Evolutionary conservation across 2,329 filamentous ascomycete species (phyloP).

Genomic region (Dothistroma septosporum): DNA sequence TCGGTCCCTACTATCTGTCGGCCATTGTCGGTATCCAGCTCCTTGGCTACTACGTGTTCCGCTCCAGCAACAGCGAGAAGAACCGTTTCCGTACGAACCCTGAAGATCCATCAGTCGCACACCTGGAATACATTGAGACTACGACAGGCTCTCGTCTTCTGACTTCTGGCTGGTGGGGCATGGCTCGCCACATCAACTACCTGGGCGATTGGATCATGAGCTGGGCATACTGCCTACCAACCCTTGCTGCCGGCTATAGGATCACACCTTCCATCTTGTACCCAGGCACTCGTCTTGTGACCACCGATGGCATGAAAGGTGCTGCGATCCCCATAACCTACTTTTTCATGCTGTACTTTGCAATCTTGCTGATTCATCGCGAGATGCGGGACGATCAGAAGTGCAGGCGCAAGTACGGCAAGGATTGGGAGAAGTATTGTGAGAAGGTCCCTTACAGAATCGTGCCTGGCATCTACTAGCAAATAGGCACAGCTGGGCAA

Average conservation of each 20-base stretch:
- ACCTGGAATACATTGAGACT: constrained; percentile 84
- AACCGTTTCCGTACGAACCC: constrained; percentile 89
- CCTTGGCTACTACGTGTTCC: constrained; percentile 85
- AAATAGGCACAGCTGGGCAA: not conserved
- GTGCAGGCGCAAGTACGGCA: constrained; percentile 84
- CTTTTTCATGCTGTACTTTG: constrained; percentile 93
- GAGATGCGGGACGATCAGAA: constrained; percentile 86
- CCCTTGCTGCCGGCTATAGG: constrained; percentile 75
- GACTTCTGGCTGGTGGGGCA: constrained; percentile 88
- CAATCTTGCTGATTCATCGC: constrained; percentile 76
- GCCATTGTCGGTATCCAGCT: constrained; percentile 64
- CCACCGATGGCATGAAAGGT: constrained; percentile 58
- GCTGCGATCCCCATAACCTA: constrained; percentile 89
- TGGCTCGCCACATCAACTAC: constrained; percentile 91
- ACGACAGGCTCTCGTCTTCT: constrained; percentile 75
- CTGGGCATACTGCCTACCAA: constrained; percentile 86
- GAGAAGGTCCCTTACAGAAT: constrained; percentile 77
- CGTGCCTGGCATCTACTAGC: constrained; percentile 75
- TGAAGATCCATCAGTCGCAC: constrained; percentile 68
- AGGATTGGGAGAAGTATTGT: constrained; percentile 87
- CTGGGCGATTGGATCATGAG: constrained; percentile 91
- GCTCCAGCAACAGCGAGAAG: constrained; percentile 90
- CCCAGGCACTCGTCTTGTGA: constrained; percentile 57
- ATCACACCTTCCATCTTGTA: constrained; percentile 59
- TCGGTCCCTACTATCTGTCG: constrained; percentile 64